Percentiles rank a stretch among this genome's conserved stretches.
Conservation (phyloP, 768 basidiomycete species). For the Leccinum aurantiacum region DNA sequence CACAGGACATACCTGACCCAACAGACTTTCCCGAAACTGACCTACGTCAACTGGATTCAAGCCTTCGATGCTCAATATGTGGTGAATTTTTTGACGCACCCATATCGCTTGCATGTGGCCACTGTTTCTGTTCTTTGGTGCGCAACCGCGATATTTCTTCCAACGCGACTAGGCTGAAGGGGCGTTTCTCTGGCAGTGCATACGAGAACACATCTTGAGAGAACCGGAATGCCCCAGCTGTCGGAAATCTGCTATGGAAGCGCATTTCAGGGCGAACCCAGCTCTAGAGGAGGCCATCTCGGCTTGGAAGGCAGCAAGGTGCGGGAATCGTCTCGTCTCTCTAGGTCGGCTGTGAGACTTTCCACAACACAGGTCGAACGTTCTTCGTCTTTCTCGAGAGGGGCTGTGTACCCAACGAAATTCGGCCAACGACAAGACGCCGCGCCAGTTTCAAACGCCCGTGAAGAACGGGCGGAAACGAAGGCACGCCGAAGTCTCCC, state of each 20-base stretch:
- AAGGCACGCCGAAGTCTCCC: constrained; percentile 25
- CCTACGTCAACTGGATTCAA: constrained; percentile 61
- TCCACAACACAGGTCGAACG: constrained; percentile 37
- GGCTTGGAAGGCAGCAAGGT: constrained; percentile 78
- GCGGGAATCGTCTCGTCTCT: constrained; percentile 11
- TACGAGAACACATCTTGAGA: constrained; percentile 54
- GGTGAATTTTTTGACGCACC: constrained; percentile 72
- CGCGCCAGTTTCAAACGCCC: constrained; percentile 18
- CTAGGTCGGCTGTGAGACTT: not conserved
- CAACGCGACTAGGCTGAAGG: constrained; percentile 8
- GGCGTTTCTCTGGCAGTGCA: constrained; percentile 50
- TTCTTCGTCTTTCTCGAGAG: constrained; percentile 43
- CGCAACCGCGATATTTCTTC: constrained; percentile 23
- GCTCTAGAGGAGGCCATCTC: constrained; percentile 65
- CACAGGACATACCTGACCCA: constrained; percentile 53
- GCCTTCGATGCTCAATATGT: constrained; percentile 75
- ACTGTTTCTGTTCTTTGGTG: constrained; percentile 80
- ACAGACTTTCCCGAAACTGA: constrained; percentile 67
- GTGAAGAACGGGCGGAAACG: constrained; percentile 36
- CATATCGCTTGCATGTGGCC: constrained; percentile 72
- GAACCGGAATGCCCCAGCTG: constrained; percentile 76
- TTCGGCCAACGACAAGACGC: constrained; percentile 13
- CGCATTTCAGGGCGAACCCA: constrained; percentile 65
- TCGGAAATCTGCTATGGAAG: constrained; percentile 56
- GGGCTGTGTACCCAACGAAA: constrained; percentile 14